Evolutionary conservation across 768 basidiomycete genomes (phyloP).

Genomic region (Aureoboletus auriporus): DNA sequence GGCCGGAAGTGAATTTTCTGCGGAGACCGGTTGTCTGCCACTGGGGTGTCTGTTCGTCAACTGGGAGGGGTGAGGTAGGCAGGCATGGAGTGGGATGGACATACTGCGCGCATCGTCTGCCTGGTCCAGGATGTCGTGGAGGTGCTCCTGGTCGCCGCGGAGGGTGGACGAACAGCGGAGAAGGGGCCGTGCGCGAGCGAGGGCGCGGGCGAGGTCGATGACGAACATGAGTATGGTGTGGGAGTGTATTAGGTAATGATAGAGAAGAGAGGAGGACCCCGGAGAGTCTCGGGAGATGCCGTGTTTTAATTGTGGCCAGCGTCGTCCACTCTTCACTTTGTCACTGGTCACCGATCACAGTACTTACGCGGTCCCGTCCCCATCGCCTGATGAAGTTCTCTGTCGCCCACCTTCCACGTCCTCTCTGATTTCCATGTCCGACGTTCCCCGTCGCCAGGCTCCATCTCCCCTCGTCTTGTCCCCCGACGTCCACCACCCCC

Average conservation of each 20-base stretch:
- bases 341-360: slow-evolving; percentile 16
- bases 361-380: slow-evolving; percentile 3
- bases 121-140: slow-evolving; percentile 23
- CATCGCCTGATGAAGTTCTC: slow-evolving; percentile 18
- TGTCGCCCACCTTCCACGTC: slow-evolving; percentile 5
- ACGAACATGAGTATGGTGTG: slow-evolving; percentile 10
- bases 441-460: slow-evolving; percentile 44
- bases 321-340: slow-evolving; percentile 14
- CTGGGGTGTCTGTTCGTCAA: not conserved
- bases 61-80: slow-evolving; percentile 7
- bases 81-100: not conserved
- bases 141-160: slow-evolving; percentile 19
- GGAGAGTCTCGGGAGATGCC: slow-evolving; percentile 12
- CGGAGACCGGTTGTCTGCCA: slow-evolving; percentile 26
- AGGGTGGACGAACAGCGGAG: slow-evolving; percentile 16
- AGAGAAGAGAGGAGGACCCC: slow-evolving; percentile 10
- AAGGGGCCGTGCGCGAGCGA: slow-evolving; percentile 4
- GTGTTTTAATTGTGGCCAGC: slow-evolving; percentile 7
- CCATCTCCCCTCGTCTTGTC: slow-evolving; percentile 82
- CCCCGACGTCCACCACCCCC: slow-evolving; percentile 45
- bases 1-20: slow-evolving; percentile 21
- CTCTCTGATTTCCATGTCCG: slow-evolving; percentile 23
- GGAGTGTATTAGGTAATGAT: slow-evolving; percentile 9
- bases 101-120: slow-evolving; percentile 18
- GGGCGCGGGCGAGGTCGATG: slow-evolving; percentile 12